Base-by-base conservation (phyloP, 2,329 filamentous ascomycete genomes). In the Taxawa tesnikishii region DNA sequence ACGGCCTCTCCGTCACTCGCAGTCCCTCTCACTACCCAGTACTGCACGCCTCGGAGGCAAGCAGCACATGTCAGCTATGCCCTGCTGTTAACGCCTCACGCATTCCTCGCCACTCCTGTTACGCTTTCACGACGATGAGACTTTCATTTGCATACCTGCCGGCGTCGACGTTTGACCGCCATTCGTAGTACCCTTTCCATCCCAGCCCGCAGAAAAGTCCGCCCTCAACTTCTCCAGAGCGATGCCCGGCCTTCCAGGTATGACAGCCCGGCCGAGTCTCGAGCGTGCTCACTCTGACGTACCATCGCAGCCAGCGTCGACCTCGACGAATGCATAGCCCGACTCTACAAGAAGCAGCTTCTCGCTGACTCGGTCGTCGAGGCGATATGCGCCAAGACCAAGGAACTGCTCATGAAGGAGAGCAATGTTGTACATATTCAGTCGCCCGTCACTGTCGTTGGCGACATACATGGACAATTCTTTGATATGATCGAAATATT, bases 401-500 rank as follows among this genome's bases (percentile, higher is more conserved):
- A 98, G 56, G 90, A 98, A 66, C 70, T 98, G 47, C 72, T 98
- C 46, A 98, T 98, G 90, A 88, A 92, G 55, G 90, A 98, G 74
- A 96, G 88, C 72, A 98, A 98, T 62, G 90, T 98, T 41, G 90
- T 98, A 38, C 90, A 98, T 58, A 92, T 98, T 41, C 76, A 77
- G 47, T 87, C 90, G 18, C 90, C 90, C 2, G 84, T 98, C 37
- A 98, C 90, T 11, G 90, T 98, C 7, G 90, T 98, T 24, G 90
- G 90, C 44, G 90, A 98, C 56, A 98, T 98, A 45, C 90, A 98
- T 58, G 90, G 90, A 37, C 90, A 98, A 60, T 98, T 98, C 64
- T 96, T 88, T 59, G 90, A 98, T 58, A 75, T 98, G 63, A 90
- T 98, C 44, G 90, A 98, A 68, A 96, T 98, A 45, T 98, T 98